Evolutionary conservation across 169 alveolate species (phyloP).

Genomic region (Eimeria mitis): DNA sequence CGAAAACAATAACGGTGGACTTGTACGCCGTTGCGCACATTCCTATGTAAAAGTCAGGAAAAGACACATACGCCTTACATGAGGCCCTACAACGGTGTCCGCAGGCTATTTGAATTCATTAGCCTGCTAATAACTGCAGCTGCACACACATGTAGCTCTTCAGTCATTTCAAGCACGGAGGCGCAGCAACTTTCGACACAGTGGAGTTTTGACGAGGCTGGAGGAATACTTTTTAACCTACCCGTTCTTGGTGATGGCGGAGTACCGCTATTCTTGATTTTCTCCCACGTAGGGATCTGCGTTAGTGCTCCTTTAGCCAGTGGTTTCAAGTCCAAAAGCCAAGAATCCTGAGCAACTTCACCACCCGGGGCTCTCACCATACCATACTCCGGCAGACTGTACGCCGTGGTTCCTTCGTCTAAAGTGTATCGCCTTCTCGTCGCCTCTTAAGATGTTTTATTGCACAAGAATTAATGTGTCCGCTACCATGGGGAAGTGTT

Average conservation of each 20-base stretch:
- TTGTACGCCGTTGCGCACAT: constrained; percentile 84
- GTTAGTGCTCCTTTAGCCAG: constrained; percentile 43
- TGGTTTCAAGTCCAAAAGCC: constrained; percentile 92
- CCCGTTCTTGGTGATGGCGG: constrained; percentile 83
- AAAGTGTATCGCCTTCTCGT: neutral
- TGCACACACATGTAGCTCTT: neutral
- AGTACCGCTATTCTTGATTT: constrained; percentile 72
- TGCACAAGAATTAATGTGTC: neutral
- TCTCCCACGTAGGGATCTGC: constrained; percentile 81
- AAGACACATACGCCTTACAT: neutral
- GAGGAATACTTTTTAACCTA: neutral
- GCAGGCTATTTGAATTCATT: neutral
- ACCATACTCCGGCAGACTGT: neutral
- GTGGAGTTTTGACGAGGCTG: neutral
- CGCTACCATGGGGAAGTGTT: neutral
- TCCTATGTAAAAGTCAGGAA: constrained; percentile 39
- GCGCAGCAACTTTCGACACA: neutral
- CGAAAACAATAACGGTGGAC: constrained; percentile 89
- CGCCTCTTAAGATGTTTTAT: neutral
- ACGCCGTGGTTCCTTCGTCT: neutral
- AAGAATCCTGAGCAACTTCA: constrained; percentile 87
- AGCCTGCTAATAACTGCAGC: neutral
- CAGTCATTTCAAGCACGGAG: neutral
- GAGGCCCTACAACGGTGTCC: neutral
- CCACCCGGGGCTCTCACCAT: neutral